phyloP scores from a whole-genome alignment of 2,329 filamentous ascomycete species.

The Penicillium sp. region DNA sequence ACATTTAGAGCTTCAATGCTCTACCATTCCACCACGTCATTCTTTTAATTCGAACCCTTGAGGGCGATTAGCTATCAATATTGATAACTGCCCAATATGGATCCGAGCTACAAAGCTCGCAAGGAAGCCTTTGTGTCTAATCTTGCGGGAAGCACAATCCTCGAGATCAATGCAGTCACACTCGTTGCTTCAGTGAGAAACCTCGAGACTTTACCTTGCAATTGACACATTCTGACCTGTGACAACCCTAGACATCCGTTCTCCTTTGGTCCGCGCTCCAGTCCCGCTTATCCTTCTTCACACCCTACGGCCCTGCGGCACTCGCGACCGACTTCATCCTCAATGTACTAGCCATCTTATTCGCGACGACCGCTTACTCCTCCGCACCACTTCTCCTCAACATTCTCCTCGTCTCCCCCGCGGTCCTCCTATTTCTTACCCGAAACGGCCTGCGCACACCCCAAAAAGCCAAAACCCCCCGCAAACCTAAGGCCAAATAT shows the following conservation, averaged over 20 bases:
- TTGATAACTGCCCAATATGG: slow-evolving; percentile 24
- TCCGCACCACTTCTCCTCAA: slow-evolving; percentile 70
- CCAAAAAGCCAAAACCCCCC: slow-evolving; percentile 36
- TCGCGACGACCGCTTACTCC: slow-evolving; percentile 83
- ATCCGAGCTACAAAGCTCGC: slow-evolving; percentile 72
- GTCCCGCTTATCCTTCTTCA: slow-evolving; percentile 78
- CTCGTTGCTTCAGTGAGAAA: slow-evolving; percentile 74
- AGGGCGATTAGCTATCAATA: not conserved
- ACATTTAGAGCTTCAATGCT: slow-evolving; percentile 4
- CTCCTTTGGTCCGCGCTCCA: slow-evolving; percentile 89
- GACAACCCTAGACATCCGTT: slow-evolving; percentile 62
- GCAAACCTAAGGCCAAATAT: slow-evolving; percentile 19
- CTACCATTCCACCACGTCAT: not conserved
- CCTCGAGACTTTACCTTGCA: not conserved
- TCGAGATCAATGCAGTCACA: slow-evolving; percentile 84
- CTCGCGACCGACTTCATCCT: slow-evolving; percentile 80
- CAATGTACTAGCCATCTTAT: slow-evolving; percentile 76
- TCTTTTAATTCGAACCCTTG: not conserved
- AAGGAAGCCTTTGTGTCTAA: slow-evolving; percentile 97
- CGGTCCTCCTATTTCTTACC: slow-evolving; percentile 58
- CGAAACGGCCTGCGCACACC: slow-evolving; percentile 26
- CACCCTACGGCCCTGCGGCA: slow-evolving; percentile 64
- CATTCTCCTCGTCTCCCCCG: slow-evolving; percentile 69
- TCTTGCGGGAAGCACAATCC: slow-evolving; percentile 75
- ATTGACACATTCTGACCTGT: not conserved